Conservation (phyloP, 768 basidiomycete species). For the Terana coerulea region DNA sequence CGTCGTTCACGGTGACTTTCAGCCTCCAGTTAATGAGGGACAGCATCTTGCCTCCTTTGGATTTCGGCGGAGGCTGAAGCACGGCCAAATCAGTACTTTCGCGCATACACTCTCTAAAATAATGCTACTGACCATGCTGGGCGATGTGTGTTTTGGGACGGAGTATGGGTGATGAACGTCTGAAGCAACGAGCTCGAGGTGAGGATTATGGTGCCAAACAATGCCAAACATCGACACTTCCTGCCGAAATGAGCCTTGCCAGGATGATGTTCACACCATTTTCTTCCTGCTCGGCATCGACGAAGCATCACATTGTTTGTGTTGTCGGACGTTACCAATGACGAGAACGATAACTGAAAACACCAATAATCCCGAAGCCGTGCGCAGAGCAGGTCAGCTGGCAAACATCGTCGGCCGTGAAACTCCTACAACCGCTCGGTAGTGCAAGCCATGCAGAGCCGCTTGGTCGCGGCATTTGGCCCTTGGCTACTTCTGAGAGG, state of each 20-base stretch:
- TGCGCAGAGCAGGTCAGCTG: too few species aligned
- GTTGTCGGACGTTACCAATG: too few species aligned
- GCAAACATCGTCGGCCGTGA: too few species aligned
- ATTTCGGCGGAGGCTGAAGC: constrained; percentile 85
- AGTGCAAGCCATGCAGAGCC: too few species aligned
- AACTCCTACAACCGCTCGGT: too few species aligned
- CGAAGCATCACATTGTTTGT: too few species aligned
- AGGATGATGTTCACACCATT: too few species aligned
- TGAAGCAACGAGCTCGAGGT: constrained; percentile 24
- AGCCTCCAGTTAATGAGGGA: constrained; percentile 96
- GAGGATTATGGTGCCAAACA: constrained; percentile 29
- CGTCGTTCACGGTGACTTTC: constrained; percentile 96
- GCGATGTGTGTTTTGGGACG: constrained; percentile 21
- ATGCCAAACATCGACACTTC: constrained; percentile 25
- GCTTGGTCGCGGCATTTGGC: too few species aligned
- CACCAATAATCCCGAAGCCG: too few species aligned
- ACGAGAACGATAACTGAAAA: too few species aligned
- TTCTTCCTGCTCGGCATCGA: too few species aligned
- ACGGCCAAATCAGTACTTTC: neutral
- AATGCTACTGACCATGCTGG: constrained; percentile 49
- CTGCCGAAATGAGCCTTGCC: neutral
- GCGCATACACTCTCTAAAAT: constrained; percentile 3
- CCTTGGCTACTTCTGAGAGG: too few species aligned
- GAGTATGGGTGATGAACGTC: constrained; percentile 14
- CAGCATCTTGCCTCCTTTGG: constrained; percentile 98